These are phyloP conservation scores for Cutaneotrichosporon daszewskae DNA, from an alignment of 1,284 basidiomycete genomes.

Conservation along the genomic window DNA sequence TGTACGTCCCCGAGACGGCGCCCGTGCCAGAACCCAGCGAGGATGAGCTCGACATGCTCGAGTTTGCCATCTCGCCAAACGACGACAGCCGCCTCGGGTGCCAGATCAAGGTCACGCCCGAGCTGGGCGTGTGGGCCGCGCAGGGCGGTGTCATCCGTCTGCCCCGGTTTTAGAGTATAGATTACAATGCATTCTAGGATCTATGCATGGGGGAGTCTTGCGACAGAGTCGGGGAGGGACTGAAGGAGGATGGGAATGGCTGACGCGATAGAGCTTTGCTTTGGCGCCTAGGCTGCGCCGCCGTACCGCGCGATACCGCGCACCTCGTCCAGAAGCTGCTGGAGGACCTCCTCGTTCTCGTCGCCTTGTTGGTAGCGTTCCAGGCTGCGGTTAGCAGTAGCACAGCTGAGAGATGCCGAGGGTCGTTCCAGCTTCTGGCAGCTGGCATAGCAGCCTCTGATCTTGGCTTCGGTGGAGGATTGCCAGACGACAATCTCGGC, in stretches of 20 bases:
- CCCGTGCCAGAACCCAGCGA: slow-evolving; percentile 36
- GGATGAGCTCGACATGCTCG: slow-evolving; percentile 47
- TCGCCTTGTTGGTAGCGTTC: slow-evolving; percentile 37
- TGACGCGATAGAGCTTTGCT: no score
- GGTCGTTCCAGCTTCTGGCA: no score
- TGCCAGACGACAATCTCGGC: no score
- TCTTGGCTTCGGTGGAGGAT: no score
- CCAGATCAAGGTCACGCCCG: slow-evolving; percentile 41
- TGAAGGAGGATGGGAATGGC: no score
- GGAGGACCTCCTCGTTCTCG: slow-evolving; percentile 28
- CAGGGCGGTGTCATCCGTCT: slow-evolving; percentile 37
- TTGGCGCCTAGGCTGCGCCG: not conserved
- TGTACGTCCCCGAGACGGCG: slow-evolving; percentile 33
- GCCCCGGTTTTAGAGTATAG: slow-evolving; percentile 28
- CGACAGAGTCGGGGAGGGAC: no score
- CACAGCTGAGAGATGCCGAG: no score
- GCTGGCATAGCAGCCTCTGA: no score
- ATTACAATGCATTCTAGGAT: not conserved
- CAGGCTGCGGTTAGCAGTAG: slow-evolving; percentile 22
- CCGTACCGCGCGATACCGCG: slow-evolving; percentile 31
- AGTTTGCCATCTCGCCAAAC: slow-evolving; percentile 36
- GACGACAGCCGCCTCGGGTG: slow-evolving; percentile 45
- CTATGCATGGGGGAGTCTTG: no score
- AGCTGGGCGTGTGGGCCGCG: slow-evolving; percentile 37
- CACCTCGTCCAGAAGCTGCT: slow-evolving; percentile 35